Conservation (phyloP, 2,329 filamentous ascomycete species). For the Fusarium caatingaense region DNA sequence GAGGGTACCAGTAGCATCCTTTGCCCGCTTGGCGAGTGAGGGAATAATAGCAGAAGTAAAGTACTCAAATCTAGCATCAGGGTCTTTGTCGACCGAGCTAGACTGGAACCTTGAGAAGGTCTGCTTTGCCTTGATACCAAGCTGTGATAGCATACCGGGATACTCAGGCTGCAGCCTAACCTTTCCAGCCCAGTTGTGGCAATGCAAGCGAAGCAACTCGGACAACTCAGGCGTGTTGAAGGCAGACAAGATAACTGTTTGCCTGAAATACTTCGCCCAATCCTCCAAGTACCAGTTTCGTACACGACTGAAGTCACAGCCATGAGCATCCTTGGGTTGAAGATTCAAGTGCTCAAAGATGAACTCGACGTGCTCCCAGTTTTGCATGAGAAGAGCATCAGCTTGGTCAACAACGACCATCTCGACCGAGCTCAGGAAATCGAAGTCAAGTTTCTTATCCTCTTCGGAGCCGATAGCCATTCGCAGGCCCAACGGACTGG, state of each 20-base stretch:
- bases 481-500: conserved; percentile 87
- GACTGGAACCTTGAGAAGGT: conserved; percentile 90
- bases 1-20: conserved; percentile 75
- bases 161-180: conserved; percentile 78
- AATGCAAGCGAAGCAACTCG: conserved; percentile 78
- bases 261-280: conserved; percentile 81
- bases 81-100: conserved; percentile 76
- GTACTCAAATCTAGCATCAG: conserved; percentile 90
- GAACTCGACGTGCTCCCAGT: conserved; percentile 95
- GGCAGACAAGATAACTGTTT: conserved; percentile 83
- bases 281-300: conserved; percentile 93
- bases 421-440: conserved; percentile 95
- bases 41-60: conserved; percentile 87
- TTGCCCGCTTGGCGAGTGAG: conserved; percentile 74
- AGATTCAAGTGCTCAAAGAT: conserved; percentile 92
- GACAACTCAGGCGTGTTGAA: conserved; percentile 92
- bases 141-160: conserved; percentile 76
- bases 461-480: conserved; percentile 88
- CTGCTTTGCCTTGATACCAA: conserved; percentile 80
- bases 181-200: conserved; percentile 85
- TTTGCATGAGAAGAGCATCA: conserved; percentile 95
- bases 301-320: conserved; percentile 92
- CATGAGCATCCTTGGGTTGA: conserved; percentile 89
- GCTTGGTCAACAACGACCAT: conserved; percentile 90
- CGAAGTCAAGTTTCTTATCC: conserved; percentile 75